Base-by-base conservation (phyloP, 2,329 filamentous ascomycete genomes). In the Microsporum canis region DNA sequence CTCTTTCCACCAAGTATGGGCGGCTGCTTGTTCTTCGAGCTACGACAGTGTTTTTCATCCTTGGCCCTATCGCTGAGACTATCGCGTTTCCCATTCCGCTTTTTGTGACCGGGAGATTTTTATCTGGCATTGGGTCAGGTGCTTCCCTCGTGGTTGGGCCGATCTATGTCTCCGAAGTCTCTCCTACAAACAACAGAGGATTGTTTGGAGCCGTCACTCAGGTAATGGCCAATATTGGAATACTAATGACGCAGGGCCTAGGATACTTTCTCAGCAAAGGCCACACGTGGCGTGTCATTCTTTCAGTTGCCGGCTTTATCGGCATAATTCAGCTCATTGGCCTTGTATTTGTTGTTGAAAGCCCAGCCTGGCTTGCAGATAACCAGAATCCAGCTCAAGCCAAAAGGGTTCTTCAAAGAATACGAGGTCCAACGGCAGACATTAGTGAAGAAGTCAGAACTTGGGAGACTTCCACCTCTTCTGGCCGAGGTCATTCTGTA, bases 131-230 rank as follows among this genome's bases (percentile, higher is more conserved):
- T 1, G 91, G 89, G 5, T 91, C 91, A 4, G 94, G 94, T 27
- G 89, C 91, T 1, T 84, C 91, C 1, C 92, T 94, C 2, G 94
- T 99, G 23, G 89, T 96, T 39, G 91, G 95, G 2, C 94, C 94
- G 0, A 83, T 99, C 23, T 99, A 95, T 77, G 90, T 99, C 67
- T 91, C 90, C 53, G 94, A 99, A 74, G 83, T 96, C 31, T 87
- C 91, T 0, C 94, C 92, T 3, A 84, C 84, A 0, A 77, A 79
- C 14, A 82, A 87, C 65, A 84, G 86, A 60, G 91, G 91, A 3
- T 84, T 95, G 64, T 97, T 96, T 67, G 84, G 84, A 8, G 79
- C 80, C 39, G 77, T 95, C 74, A 97, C 94, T 0, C 92, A 99
- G 72, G 86, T 97, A 69, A 91, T 91, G 74, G 91, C 91, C 78